phyloP scores from a whole-genome alignment of 768 basidiomycete genomes.

The Clitopilus hobsonii region DNA sequence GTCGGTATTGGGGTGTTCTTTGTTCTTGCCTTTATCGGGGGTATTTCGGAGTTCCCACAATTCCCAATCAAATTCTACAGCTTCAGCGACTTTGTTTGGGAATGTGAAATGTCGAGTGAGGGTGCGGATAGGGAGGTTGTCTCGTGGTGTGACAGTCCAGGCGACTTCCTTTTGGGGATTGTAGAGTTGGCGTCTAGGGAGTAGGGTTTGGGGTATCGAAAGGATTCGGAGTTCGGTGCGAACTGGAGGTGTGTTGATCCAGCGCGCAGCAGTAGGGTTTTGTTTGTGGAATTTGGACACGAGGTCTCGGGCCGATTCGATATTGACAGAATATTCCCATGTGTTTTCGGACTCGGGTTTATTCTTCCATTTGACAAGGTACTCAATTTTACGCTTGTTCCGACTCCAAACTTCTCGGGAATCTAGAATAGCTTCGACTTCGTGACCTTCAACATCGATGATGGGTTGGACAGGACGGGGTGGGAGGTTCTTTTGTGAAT shows the following conservation, averaged over 20 bases:
- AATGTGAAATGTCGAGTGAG: too few species aligned
- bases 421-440: constrained; percentile 3
- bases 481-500: not conserved
- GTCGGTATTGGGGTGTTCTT: too few species aligned
- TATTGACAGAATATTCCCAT: constrained; percentile 1
- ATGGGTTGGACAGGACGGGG: not conserved
- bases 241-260: not conserved
- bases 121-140: too few species aligned
- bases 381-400: not conserved
- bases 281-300: not conserved
- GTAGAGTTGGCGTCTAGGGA: not conserved
- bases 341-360: not conserved
- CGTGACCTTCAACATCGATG: not conserved
- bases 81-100: too few species aligned
- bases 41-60: not conserved
- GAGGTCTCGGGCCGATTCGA: not conserved
- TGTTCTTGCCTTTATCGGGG: too few species aligned
- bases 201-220: not conserved
- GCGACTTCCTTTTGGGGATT: not conserved
- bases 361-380: constrained; percentile 1
- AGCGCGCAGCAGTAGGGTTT: not conserved
- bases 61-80: too few species aligned
- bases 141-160: not conserved
- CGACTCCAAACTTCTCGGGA: not conserved
- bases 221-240: not conserved